These are phyloP conservation scores for Cryptococcus sp. DNA, from an alignment of 1,284 basidiomycete species.

Conservation along the genomic window DNA sequence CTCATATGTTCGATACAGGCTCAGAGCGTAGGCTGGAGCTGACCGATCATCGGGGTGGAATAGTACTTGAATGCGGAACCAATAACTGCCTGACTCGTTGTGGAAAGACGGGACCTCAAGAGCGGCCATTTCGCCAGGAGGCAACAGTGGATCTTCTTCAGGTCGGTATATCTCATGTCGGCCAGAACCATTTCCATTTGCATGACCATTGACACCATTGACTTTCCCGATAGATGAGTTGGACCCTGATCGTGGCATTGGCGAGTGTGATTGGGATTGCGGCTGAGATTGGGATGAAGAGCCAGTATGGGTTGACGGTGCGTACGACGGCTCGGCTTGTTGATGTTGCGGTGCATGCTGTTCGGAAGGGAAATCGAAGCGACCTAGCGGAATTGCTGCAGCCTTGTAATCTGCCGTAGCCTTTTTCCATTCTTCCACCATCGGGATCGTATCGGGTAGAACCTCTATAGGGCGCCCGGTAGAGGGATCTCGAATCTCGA, in stretches of 20 bases:
- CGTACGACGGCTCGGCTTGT: not conserved
- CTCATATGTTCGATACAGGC: conserved; percentile 92
- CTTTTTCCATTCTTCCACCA: conserved; percentile 97
- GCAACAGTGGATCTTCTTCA: conserved; percentile 51
- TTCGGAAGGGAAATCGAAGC: conserved; percentile 64
- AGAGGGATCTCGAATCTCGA: conserved; percentile 87
- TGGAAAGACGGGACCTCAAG: conserved; percentile 96
- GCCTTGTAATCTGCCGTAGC: conserved; percentile 94
- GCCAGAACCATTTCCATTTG: conserved; percentile 11
- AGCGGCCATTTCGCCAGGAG: conserved; percentile 75
- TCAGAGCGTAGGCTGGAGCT: conserved; percentile 69
- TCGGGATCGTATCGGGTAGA: conserved; percentile 74
- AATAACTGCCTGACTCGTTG: conserved; percentile 91
- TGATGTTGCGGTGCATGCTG: conserved; percentile 15
- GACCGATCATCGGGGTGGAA: conserved; percentile 72
- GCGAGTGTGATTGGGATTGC: not conserved
- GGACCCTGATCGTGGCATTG: conserved; percentile 26
- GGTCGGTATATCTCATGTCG: conserved; percentile 24
- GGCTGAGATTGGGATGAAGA: conserved; percentile 23
- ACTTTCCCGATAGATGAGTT: conserved; percentile 18
- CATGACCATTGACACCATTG: conserved; percentile 3
- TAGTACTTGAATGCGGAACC: conserved; percentile 89
- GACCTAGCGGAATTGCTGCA: conserved; percentile 88
- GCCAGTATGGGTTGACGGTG: not conserved
- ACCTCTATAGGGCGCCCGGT: conserved; percentile 69